These are phyloP conservation scores for Earliella scabrosa DNA, from an alignment of 1,284 basidiomycete genomes.

Conservation along the genomic window DNA sequence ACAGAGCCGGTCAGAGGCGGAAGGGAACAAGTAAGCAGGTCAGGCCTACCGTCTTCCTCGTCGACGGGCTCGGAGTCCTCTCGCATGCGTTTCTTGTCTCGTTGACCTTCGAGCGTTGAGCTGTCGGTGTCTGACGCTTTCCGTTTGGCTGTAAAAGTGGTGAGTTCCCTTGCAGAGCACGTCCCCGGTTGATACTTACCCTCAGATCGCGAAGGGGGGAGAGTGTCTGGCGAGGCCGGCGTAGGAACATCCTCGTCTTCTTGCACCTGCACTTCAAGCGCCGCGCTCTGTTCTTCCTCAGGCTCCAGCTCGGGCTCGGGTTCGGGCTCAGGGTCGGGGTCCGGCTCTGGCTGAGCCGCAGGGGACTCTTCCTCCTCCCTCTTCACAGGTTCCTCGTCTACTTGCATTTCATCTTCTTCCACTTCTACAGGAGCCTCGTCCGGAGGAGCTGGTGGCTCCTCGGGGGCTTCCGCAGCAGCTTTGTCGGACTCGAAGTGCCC, in stretches of 20 bases:
- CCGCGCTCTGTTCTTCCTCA: not conserved
- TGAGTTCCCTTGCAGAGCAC: not conserved
- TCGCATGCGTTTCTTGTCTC: slow-evolving; percentile 66
- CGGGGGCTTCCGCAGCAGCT: not conserved
- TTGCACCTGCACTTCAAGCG: slow-evolving; percentile 8
- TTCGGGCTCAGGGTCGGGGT: no score
- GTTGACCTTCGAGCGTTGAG: slow-evolving; percentile 47
- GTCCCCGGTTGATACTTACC: slow-evolving; percentile 9
- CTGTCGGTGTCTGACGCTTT: slow-evolving; percentile 61
- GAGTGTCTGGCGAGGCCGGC: not conserved
- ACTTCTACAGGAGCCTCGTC: not conserved
- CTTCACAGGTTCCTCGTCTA: slow-evolving; percentile 19
- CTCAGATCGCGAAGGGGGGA: slow-evolving; percentile 10
- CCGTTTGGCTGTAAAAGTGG: slow-evolving; percentile 50
- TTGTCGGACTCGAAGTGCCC: slow-evolving; percentile 19
- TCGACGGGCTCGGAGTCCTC: slow-evolving; percentile 73
- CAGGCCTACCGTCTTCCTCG: slow-evolving; percentile 59
- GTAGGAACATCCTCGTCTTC: slow-evolving; percentile 1
- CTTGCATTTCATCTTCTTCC: slow-evolving; percentile 15
- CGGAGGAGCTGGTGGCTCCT: slow-evolving; percentile 22
- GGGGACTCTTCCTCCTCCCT: slow-evolving; percentile 15
- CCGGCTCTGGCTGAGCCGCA: no score
- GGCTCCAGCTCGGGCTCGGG: slow-evolving; percentile 2
- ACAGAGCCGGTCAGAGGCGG: not conserved
- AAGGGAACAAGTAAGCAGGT: not conserved